Evolutionary conservation across 805 yeast genomes (phyloP).

Genomic region (Yamadazyma kitorensis): DNA sequence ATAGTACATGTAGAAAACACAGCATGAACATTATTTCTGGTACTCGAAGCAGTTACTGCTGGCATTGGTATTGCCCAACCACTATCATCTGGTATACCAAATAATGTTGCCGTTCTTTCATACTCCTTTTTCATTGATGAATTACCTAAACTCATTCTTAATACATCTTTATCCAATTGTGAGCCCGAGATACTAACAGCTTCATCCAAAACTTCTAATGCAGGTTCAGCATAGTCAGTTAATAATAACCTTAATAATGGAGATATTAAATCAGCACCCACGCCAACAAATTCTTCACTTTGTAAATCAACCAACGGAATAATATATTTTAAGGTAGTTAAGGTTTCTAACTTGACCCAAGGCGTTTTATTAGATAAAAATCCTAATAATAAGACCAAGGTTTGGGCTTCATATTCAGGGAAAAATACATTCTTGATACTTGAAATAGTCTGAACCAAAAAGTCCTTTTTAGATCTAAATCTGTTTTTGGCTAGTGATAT

Average conservation of each 20-base stretch:
- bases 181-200: constrained; percentile 85
- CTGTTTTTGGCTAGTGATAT: constrained; percentile 73
- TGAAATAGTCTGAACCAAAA: constrained; percentile 73
- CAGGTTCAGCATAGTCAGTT: constrained; percentile 86
- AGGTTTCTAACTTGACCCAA: constrained; percentile 80
- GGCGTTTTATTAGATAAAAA: constrained; percentile 68
- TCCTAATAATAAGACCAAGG: constrained; percentile 74
- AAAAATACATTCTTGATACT: constrained; percentile 68
- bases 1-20: constrained; percentile 85
- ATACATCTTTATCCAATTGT: constrained; percentile 84
- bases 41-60: constrained; percentile 79
- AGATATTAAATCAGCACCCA: constrained; percentile 92
- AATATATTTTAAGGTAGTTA: constrained; percentile 69
- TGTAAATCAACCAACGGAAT: constrained; percentile 77
- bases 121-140: constrained; percentile 73
- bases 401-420: constrained; percentile 70
- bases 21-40: constrained; percentile 92
- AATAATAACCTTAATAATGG: constrained; percentile 77
- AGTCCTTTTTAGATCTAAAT: constrained; percentile 89
- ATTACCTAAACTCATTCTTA: constrained; percentile 89
- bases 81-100: constrained; percentile 90
- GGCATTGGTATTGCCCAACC: constrained; percentile 99
- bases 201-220: constrained; percentile 86
- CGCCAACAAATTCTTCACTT: constrained; percentile 75
- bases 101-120: constrained; percentile 82